Base-by-base conservation (phyloP, 208 protist species). In the Crithidia sp. region DNA sequence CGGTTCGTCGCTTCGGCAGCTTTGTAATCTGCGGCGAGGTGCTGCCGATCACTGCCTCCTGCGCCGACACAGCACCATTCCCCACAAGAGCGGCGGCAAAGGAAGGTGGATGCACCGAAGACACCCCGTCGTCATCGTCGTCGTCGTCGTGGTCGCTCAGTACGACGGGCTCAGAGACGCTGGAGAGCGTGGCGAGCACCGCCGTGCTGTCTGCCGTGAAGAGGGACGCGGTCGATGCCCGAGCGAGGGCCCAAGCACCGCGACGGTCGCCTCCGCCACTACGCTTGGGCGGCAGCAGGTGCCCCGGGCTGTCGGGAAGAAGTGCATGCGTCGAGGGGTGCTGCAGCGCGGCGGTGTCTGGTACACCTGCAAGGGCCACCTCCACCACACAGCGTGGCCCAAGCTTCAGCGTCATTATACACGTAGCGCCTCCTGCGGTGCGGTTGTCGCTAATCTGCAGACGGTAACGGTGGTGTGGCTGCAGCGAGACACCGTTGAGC, bases 401-500 rank as follows among this genome's bases (percentile, higher is more conserved):
- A 3, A 83, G 16, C 14, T 43, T 52, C 19, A 83, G 41, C 4
- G 69, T 52, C 41, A 83, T n/a, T 1, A 71, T 40, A 9, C 64
- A 65, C 28, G 45, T 5, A 0, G 53, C 37, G 19, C 54, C 39
- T 19, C 70, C 68, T 2, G 49, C 44, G 3, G 39, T 17, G 28
- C 28, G 28, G 28, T 28, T 28, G 37, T 77, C 68, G 4, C 39
- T 45, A 2, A 47, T 37, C 3, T 66, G 74, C 39, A 84, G 64
- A 60, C 81, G 79, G 58, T 88, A 88, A 36, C 83, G 78, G 53
- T 83, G 71, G 60, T 81, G 76, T 0, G 80, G 79, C 5, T 82
- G 67, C 63, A 88, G 62, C 7, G 83, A 70, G 7, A 88, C 74
- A 2, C 73, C 73, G 70, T 70, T 65, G 58, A 81, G 37, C 3